Evolutionary conservation across 2,329 filamentous ascomycete genomes (phyloP).

Genomic region (Sordariomycetes sp.): DNA sequence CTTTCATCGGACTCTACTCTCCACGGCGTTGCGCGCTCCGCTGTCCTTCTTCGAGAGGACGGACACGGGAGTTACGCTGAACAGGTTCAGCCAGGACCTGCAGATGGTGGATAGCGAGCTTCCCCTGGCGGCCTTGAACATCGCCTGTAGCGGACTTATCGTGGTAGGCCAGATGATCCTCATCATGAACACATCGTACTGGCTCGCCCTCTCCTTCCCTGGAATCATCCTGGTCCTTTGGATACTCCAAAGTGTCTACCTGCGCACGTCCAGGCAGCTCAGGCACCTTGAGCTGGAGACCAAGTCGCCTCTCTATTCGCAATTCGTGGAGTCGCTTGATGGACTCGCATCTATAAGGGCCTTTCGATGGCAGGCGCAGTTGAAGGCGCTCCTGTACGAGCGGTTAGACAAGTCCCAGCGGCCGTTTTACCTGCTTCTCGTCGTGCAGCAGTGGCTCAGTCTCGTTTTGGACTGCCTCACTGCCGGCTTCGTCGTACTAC

Average conservation of each 20-base stretch:
- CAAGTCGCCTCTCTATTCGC: slow-evolving; percentile 41
- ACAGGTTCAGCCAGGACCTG: slow-evolving; percentile 31
- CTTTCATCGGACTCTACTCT: slow-evolving; percentile 19
- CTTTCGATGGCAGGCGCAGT: slow-evolving; percentile 36
- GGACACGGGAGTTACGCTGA: slow-evolving; percentile 25
- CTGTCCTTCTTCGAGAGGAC: slow-evolving; percentile 26
- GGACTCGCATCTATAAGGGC: slow-evolving; percentile 43
- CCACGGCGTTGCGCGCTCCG: slow-evolving; percentile 21
- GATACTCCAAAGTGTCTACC: slow-evolving; percentile 40
- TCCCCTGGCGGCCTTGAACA: slow-evolving; percentile 18
- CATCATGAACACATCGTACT: slow-evolving; percentile 27
- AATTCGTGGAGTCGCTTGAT: slow-evolving; percentile 42
- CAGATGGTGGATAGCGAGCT: slow-evolving; percentile 25
- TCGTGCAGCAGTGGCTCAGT: slow-evolving; percentile 44
- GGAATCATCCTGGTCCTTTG: slow-evolving; percentile 31
- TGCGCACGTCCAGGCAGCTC: slow-evolving; percentile 46
- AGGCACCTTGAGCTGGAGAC: slow-evolving; percentile 47
- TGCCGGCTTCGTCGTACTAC: slow-evolving; percentile 28
- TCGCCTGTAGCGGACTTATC: slow-evolving; percentile 11
- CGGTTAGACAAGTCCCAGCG: slow-evolving; percentile 40
- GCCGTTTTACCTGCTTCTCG: slow-evolving; percentile 42
- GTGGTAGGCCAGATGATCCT: slow-evolving; percentile 30
- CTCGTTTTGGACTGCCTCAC: slow-evolving; percentile 36
- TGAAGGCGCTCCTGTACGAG: slow-evolving; percentile 26
- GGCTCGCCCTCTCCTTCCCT: slow-evolving; percentile 34